Evolutionary conservation across 495 filamentous ascomycete genomes (phyloP).

Genomic region (Thermochaetoides thermophila): DNA sequence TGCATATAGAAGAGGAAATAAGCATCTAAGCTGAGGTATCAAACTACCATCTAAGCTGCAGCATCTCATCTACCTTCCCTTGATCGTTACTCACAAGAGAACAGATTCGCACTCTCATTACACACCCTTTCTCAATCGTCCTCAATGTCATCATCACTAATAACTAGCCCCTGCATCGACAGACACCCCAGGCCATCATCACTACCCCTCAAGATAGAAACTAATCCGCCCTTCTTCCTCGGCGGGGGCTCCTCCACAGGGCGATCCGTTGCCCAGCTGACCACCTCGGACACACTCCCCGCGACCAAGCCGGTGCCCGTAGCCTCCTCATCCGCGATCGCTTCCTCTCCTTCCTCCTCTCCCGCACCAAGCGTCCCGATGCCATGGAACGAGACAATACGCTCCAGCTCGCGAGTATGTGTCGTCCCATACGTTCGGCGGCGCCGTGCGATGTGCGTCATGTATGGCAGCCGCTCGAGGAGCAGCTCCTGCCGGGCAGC

Average conservation of each 20-base stretch:
- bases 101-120: no score
- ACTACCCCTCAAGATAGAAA: slow-evolving; percentile 13
- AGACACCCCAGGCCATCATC: slow-evolving; percentile 18
- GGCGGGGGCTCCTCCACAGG: slow-evolving; percentile 30
- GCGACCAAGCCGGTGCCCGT: slow-evolving; percentile 17
- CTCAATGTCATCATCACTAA: slow-evolving; percentile 95
- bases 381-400: slow-evolving; percentile 51
- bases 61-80: no score
- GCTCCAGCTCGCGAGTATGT: slow-evolving; percentile 41
- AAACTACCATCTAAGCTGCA: no score
- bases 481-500: slow-evolving; percentile 59
- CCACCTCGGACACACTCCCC: neutral
- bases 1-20: no score
- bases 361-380: slow-evolving; percentile 21
- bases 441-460: slow-evolving; percentile 45
- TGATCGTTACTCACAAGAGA: no score
- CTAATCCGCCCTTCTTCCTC: slow-evolving; percentile 17
- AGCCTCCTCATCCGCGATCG: slow-evolving; percentile 27
- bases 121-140: slow-evolving; percentile 54
- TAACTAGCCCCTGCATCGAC: slow-evolving; percentile 48
- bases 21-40: no score
- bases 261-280: slow-evolving; percentile 41
- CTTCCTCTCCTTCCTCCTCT: slow-evolving; percentile 31
- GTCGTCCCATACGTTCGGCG: slow-evolving; percentile 14
- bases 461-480: slow-evolving; percentile 73